Conservation (phyloP, 441 rosid species). For the Aquilaria agallochum region DNA sequence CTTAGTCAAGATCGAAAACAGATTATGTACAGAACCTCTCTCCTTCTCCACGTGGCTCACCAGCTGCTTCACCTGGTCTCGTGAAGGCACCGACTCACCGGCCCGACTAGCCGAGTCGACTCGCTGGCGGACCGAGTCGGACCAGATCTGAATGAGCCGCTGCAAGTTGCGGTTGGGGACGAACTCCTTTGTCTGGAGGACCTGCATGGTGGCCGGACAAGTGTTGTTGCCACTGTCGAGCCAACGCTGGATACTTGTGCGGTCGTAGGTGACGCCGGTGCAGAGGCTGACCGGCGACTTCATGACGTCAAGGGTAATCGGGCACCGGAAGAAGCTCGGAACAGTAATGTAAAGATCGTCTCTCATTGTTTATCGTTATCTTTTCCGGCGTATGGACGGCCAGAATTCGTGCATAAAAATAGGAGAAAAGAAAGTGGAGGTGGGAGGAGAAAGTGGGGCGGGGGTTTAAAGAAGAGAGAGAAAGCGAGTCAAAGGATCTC, state of each 20-base stretch:
- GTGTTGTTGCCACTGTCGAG: constrained; percentile 80
- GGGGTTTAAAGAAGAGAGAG: constrained; percentile 36
- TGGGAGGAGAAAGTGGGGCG: constrained; percentile 22
- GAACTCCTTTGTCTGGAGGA: constrained; percentile 55
- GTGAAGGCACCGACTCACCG: constrained; percentile 25
- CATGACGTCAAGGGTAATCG: constrained; percentile 92
- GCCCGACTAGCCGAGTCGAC: constrained; percentile 18
- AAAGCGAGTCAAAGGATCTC: constrained; percentile 40
- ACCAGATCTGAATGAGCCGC: constrained; percentile 81
- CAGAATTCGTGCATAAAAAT: constrained; percentile 19
- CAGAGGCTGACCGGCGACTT: constrained; percentile 81
- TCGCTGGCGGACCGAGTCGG: constrained; percentile 35
- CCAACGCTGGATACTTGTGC: constrained; percentile 82
- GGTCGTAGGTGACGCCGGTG: constrained; percentile 96
- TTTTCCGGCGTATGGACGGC: constrained; percentile 20
- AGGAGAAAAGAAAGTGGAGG: constrained; percentile 13
- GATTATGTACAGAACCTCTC: constrained; percentile 9
- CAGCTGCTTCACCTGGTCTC: constrained; percentile 27
- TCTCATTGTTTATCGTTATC: constrained; percentile 36
- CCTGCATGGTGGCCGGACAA: constrained; percentile 96
- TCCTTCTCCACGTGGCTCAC: constrained; percentile 21
- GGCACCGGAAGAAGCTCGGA: constrained; percentile 80
- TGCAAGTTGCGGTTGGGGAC: constrained; percentile 79
- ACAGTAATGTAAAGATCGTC: constrained; percentile 67
- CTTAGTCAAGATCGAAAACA: constrained; percentile 21